Evolutionary conservation across 1,139 yeast species (phyloP).

Genomic region (Hyphopichia khmerensis): DNA sequence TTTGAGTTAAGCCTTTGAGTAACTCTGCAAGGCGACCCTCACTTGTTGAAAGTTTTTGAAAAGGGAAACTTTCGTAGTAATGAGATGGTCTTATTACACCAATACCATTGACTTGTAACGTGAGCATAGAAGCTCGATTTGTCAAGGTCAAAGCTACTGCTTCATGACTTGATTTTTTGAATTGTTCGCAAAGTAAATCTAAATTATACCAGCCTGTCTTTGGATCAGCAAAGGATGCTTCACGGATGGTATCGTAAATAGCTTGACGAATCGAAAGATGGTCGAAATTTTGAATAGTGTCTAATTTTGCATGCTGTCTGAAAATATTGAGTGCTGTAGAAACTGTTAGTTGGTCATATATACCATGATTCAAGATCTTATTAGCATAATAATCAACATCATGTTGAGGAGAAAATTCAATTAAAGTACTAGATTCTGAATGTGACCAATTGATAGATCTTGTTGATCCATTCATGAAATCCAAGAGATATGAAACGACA

Average conservation of each 20-base stretch:
- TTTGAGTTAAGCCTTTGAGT: conserved; percentile 18
- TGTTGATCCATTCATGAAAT: conserved; percentile 17
- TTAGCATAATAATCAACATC: conserved; percentile 38
- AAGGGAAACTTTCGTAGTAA: conserved; percentile 25
- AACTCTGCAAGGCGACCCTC: conserved; percentile 21
- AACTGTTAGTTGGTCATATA: conserved; percentile 45
- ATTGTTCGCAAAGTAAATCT: conserved; percentile 64
- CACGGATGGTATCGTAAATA: conserved; percentile 22
- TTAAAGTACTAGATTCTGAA: conserved; percentile 8
- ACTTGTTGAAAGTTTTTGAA: conserved; percentile 10
- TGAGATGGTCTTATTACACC: conserved; percentile 35
- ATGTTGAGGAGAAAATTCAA: conserved; percentile 23
- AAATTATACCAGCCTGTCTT: conserved; percentile 52
- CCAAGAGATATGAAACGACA: conserved; percentile 24
- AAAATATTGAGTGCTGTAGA: conserved; percentile 38
- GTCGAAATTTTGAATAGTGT: conserved; percentile 2
- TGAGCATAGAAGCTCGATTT: conserved; percentile 11
- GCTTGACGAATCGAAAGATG: conserved; percentile 13
- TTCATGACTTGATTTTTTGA: conserved; percentile 58
- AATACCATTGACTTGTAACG: conserved; percentile 35
- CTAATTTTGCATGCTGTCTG: conserved; percentile 20
- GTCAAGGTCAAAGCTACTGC: conserved; percentile 24
- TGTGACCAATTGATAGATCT: conserved; percentile 17
- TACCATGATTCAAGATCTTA: conserved; percentile 47
- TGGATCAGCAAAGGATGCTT: conserved; percentile 9